Evolutionary conservation across 1,284 basidiomycete genomes (phyloP).

Genomic region (Moniliella sp.): DNA sequence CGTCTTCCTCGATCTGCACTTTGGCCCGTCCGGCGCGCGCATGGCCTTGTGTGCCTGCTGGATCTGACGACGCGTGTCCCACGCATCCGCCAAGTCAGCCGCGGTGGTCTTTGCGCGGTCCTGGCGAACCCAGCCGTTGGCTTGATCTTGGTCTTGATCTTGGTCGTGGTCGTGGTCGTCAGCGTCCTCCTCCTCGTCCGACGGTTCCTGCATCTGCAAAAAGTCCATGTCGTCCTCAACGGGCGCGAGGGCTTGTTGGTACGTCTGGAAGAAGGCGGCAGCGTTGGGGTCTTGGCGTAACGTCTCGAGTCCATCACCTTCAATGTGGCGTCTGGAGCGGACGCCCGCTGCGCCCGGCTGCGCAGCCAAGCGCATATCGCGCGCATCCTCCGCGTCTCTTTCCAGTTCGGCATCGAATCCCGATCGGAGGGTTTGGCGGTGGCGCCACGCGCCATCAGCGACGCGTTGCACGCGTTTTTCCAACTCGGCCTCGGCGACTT

Average conservation of each 20-base stretch:
- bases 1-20: too few species aligned
- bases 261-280: neutral
- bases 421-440: constrained; percentile 9
- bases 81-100: too few species aligned
- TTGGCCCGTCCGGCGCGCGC: too few species aligned
- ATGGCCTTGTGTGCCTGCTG: too few species aligned
- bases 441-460: constrained; percentile 9
- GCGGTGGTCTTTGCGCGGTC: too few species aligned
- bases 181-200: too few species aligned
- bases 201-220: too few species aligned
- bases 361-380: constrained; percentile 8
- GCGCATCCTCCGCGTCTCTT: constrained; percentile 26
- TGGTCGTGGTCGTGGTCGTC: too few species aligned
- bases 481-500: constrained; percentile 15
- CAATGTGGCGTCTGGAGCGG: constrained; percentile 14
- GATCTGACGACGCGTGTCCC: too few species aligned
- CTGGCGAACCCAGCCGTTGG: too few species aligned
- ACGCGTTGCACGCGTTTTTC: constrained; percentile 11
- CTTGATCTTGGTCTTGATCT: too few species aligned
- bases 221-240: neutral
- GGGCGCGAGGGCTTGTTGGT: neutral
- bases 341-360: constrained; percentile 5
- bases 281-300: neutral
- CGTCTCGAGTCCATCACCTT: constrained; percentile 4
- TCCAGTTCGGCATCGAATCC: constrained; percentile 19